Evolutionary conservation across 176 grass and related monocot genomes (phyloP), one percentile per base, ranked within the genome.

Genomic region (Oryza glaberrima): DNA sequence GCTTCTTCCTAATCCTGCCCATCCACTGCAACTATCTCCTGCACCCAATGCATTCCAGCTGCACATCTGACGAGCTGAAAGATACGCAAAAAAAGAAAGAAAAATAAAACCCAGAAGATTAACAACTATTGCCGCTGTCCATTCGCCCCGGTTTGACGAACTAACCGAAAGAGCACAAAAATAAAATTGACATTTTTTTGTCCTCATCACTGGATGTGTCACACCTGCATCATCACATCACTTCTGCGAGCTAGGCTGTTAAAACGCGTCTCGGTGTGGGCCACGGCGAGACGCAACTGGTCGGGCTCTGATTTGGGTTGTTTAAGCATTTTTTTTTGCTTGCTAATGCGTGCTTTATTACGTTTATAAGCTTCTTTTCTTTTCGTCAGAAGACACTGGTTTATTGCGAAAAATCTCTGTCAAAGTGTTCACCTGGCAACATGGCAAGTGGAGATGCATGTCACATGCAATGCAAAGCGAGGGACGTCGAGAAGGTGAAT

Each of bases 231-330:
- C 64, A 69, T 35, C 58, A 23, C 20, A 83, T 75, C 82, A 26
- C 20, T 75, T 85, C 49, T 81, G 49, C 77, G 76, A 83, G 77
- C 87, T 82, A 86, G 75, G 87, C 90, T 92, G 90, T 86, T 80
- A 89, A 92, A 89, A 86, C 87, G 90, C 90, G 90, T 92, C 17
- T 92, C 17, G 66, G 77, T 34, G n/a, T 92, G 56, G 77, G 68
- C 82, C 75, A 86, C 52, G n/a, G 35, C 2, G 13, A 70, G 48
- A 79, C 81, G 79, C 72, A 76, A 75, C 41, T 20, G 20, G 19
- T 16, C n/a, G n/a, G 58, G 20, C n/a, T 70, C 61, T 68, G 78
- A 88, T 47, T 51, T 87, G 28, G 20, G 70, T 51, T 78, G 70
- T 51, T 78, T 58, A n/a, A 17, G 43, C 43, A 0, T 10, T 44